Conservation (phyloP, 2,329 filamentous ascomycete genomes). For the Alternaria sp. region DNA sequence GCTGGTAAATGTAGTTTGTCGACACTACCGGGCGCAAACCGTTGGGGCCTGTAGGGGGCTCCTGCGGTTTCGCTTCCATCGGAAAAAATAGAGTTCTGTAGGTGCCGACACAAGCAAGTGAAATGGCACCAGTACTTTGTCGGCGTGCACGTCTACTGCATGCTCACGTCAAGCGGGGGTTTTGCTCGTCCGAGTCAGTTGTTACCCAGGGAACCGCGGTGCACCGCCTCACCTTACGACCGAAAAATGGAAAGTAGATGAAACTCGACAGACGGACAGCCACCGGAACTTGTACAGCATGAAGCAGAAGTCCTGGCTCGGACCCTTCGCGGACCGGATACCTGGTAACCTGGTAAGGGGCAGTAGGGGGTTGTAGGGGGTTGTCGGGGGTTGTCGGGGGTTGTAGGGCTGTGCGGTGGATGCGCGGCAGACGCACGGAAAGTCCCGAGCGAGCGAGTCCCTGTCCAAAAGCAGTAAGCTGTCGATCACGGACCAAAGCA, state of each 20-base stretch:
- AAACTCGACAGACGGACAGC: not conserved
- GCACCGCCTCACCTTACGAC: conserved; percentile 3
- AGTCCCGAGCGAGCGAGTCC: conserved; percentile 13
- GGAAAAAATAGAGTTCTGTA: not conserved
- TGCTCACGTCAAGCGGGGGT: not conserved
- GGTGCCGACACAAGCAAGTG: not conserved
- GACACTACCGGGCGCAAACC: not conserved
- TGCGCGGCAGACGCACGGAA: conserved; percentile 5
- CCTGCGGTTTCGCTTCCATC: not conserved
- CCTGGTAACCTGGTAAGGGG: too few relatives aligned
- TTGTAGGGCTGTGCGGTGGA: not conserved
- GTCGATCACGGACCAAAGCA: conserved; percentile 9
- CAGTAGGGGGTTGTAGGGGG: not conserved
- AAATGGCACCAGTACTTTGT: not conserved
- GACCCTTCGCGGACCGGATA: not conserved
- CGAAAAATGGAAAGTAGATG: conserved; percentile 2
- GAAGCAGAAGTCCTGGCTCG: not conserved
- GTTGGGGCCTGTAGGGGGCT: not conserved
- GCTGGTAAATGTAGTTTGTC: not conserved
- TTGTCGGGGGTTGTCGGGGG: not conserved
- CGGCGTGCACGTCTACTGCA: not conserved
- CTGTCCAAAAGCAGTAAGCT: conserved; percentile 15
- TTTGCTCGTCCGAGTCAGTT: not conserved
- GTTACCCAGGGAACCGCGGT: not conserved
- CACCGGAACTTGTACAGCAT: not conserved